phyloP scores from a whole-genome alignment of 768 basidiomycete species.

The Leccinum olivaceopallidum region DNA sequence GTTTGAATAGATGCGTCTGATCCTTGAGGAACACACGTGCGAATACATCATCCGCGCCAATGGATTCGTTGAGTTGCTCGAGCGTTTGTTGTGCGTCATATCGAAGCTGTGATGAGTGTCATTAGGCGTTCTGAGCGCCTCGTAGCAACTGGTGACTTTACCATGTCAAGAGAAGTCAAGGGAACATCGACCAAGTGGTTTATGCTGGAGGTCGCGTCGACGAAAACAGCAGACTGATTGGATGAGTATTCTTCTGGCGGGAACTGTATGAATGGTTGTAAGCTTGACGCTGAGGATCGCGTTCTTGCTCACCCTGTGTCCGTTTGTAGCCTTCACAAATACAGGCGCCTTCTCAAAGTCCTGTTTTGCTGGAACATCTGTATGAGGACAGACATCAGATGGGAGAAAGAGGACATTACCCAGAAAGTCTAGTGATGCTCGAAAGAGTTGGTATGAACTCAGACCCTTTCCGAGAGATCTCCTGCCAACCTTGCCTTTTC shows the following conservation, averaged over 20 bases:
- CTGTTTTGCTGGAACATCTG: slow-evolving; percentile 55
- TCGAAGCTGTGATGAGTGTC: slow-evolving; percentile 52
- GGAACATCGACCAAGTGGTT: slow-evolving; percentile 82
- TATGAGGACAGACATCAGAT: slow-evolving; percentile 11
- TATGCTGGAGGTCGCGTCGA: slow-evolving; percentile 73
- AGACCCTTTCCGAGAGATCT: slow-evolving; percentile 75
- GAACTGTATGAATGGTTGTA: slow-evolving; percentile 44
- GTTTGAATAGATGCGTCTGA: slow-evolving; percentile 56
- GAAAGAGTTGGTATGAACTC: slow-evolving; percentile 89
- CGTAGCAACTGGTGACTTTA: slow-evolving; percentile 34
- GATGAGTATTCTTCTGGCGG: slow-evolving; percentile 54
- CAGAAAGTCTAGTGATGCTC: slow-evolving; percentile 81
- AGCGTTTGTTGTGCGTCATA: slow-evolving; percentile 78
- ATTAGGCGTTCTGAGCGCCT: background rate
- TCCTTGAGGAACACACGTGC: slow-evolving; percentile 72
- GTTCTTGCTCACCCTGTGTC: slow-evolving; percentile 48
- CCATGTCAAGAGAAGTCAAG: slow-evolving; percentile 73
- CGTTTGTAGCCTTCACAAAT: slow-evolving; percentile 57
- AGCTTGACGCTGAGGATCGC: slow-evolving; percentile 2
- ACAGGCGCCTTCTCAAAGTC: slow-evolving; percentile 58
- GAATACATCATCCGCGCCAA: slow-evolving; percentile 60
- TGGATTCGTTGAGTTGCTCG: slow-evolving; percentile 53
- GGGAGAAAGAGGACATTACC: slow-evolving; percentile 44
- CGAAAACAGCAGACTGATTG: slow-evolving; percentile 59
- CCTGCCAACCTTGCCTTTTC: slow-evolving; percentile 33